phyloP scores from a whole-genome alignment of 306 rosid genomes.

The Gastrolobium bilobum region DNA sequence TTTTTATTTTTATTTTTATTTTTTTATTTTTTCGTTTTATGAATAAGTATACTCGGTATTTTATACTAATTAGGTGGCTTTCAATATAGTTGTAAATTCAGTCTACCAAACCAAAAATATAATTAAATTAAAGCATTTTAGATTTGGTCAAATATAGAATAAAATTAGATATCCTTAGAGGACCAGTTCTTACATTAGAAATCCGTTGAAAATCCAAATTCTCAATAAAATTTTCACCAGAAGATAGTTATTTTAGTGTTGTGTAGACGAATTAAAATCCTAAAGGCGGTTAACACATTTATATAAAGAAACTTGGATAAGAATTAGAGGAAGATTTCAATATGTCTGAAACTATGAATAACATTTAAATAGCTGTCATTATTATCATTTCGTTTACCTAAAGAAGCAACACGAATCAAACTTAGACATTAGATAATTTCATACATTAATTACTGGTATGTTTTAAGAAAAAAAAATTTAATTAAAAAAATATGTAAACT shows the following conservation, averaged over 20 bases:
- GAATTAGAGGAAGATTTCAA: background rate
- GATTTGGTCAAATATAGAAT: constrained; percentile 21
- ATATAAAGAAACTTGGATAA: background rate
- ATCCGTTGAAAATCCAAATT: background rate
- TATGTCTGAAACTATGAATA: background rate
- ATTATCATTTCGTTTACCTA: background rate
- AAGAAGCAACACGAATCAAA: too few species aligned
- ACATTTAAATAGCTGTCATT: background rate
- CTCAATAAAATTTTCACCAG: background rate
- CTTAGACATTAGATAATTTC: too few species aligned
- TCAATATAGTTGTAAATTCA: background rate
- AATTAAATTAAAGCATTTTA: background rate
- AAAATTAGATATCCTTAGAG: background rate
- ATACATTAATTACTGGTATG: too few species aligned
- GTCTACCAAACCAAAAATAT: background rate
- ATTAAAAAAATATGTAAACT: too few species aligned
- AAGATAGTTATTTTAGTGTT: background rate
- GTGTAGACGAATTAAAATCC: background rate
- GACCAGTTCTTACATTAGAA: constrained; percentile 6
- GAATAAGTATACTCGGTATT: background rate
- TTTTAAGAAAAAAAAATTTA: too few species aligned
- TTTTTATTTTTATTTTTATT: too few species aligned
- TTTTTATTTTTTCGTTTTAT: background rate
- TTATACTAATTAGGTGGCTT: background rate
- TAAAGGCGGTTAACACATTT: background rate